A percentile compares a stretch with the other conserved stretches of the same genome.
These are phyloP conservation scores for Xylariaceae sp. DNA, from an alignment of 2,329 filamentous ascomycete genomes.

Conservation along the genomic window DNA sequence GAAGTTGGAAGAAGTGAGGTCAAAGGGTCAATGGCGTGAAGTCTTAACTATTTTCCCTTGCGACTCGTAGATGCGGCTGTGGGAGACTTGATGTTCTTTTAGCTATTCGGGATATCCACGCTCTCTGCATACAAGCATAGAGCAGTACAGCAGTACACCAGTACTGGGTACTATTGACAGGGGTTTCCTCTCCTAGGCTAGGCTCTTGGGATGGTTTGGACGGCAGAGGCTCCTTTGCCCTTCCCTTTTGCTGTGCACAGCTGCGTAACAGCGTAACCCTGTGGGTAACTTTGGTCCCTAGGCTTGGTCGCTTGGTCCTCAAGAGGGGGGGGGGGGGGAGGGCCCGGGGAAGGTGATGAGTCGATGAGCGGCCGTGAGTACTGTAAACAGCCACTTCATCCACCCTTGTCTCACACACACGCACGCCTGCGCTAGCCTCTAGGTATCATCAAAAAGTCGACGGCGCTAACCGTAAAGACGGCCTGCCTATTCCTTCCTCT, in stretches of 20 bases:
- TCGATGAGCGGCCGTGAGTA: conserved; percentile 13
- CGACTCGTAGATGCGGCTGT: conserved; percentile 17
- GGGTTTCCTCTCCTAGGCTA: too few species aligned
- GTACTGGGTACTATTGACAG: conserved; percentile 11
- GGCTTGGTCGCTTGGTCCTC: conserved; percentile 4
- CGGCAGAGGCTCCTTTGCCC: conserved; percentile 24
- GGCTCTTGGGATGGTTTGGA: conserved; percentile 30
- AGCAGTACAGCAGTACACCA: too few species aligned
- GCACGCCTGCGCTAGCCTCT: conserved; percentile 32
- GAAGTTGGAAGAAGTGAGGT: conserved; percentile 11
- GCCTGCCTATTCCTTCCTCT: conserved; percentile 21
- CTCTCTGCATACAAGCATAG: too few species aligned
- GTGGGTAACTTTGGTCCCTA: not conserved
- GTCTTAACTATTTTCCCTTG: conserved; percentile 12
- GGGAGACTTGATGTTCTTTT: conserved; percentile 23
- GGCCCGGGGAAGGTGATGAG: conserved; percentile 6
- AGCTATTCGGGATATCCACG: conserved; percentile 8
- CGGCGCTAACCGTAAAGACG: conserved; percentile 30
- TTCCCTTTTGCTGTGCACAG: too few species aligned
- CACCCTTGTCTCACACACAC: conserved; percentile 29
- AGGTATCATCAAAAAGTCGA: conserved; percentile 31
- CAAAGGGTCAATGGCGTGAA: conserved; percentile 12
- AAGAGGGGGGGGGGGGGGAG: too few species aligned
- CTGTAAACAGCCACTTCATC: conserved; percentile 24
- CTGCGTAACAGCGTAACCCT: too few species aligned